A percentile compares a stretch with the other conserved stretches of the same genome.
Conservation (phyloP, 225 moss, liverwort and hornwort genomes). For the Antitrichia curtipendula region DNA sequence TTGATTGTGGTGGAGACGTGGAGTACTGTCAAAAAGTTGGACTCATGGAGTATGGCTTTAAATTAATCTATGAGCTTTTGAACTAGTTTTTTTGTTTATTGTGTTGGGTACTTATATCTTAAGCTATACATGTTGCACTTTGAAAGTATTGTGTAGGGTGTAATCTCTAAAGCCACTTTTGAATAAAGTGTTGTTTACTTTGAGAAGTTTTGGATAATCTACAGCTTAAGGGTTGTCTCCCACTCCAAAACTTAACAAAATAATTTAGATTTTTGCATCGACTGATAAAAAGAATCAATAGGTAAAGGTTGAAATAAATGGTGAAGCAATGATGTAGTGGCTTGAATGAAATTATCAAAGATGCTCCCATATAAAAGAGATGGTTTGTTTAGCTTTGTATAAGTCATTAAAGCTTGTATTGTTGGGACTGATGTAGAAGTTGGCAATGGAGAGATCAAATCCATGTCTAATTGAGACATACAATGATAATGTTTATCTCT, state of each 20-base stretch:
- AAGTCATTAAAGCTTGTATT: background rate
- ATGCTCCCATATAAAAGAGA: background rate
- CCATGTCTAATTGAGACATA: background rate
- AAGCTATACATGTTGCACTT: background rate
- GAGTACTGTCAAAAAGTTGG: no score
- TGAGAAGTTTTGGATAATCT: background rate
- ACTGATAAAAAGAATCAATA: no score
- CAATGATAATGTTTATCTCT: background rate
- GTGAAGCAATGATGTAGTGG: background rate
- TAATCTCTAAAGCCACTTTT: fast-evolving
- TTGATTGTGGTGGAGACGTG: no score
- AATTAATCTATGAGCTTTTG: no score
- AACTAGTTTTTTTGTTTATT: no score
- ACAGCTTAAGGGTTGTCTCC: background rate
- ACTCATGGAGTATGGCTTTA: no score
- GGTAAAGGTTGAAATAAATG: background rate
- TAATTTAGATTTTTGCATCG: no score
- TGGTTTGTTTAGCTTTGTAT: background rate
- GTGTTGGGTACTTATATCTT: background rate
- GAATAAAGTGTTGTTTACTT: background rate
- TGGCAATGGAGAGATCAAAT: background rate
- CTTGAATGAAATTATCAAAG: background rate
- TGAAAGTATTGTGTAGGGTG: background rate
- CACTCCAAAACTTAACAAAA: background rate
- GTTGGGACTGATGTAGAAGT: fast-evolving